These are phyloP conservation scores for Lepidium didymum DNA, from an alignment of 345 rosid species.

Conservation along the genomic window DNA sequence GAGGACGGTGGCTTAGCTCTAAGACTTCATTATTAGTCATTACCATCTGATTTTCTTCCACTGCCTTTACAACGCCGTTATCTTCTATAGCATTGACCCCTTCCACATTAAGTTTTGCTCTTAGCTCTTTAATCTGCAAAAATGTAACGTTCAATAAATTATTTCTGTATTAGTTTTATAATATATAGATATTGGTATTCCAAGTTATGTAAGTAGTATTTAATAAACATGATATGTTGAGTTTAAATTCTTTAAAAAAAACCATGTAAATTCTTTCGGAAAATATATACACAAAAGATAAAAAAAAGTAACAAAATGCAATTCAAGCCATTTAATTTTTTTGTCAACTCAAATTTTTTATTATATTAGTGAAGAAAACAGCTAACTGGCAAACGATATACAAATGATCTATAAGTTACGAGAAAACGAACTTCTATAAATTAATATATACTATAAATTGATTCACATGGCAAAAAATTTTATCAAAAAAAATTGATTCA, in stretches of 20 bases:
- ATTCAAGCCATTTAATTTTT: too few species aligned
- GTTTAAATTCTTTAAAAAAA: neutral
- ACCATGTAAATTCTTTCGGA: too few species aligned
- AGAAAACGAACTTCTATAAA: too few species aligned
- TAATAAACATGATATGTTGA: neutral
- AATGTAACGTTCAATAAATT: neutral
- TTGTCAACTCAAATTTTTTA: too few species aligned
- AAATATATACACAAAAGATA: too few species aligned
- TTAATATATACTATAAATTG: too few species aligned
- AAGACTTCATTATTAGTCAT: slow-evolving; percentile 1
- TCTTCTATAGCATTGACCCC: neutral
- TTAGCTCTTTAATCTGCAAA: slow-evolving; percentile 22
- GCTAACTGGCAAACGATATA: too few species aligned
- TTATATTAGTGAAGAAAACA: too few species aligned
- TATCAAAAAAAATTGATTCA: too few species aligned
- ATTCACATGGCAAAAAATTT: too few species aligned
- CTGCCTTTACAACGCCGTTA: neutral
- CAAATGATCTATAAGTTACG: too few species aligned
- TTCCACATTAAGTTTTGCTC: slow-evolving; percentile 18
- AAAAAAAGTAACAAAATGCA: too few species aligned
- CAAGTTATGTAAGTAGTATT: neutral
- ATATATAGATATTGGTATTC: neutral
- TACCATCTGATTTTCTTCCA: neutral
- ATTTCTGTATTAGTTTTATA: neutral
- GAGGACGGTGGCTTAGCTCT: slow-evolving; percentile 10